phyloP scores from a whole-genome alignment of 768 basidiomycete genomes.

The Mycena vitilis region DNA sequence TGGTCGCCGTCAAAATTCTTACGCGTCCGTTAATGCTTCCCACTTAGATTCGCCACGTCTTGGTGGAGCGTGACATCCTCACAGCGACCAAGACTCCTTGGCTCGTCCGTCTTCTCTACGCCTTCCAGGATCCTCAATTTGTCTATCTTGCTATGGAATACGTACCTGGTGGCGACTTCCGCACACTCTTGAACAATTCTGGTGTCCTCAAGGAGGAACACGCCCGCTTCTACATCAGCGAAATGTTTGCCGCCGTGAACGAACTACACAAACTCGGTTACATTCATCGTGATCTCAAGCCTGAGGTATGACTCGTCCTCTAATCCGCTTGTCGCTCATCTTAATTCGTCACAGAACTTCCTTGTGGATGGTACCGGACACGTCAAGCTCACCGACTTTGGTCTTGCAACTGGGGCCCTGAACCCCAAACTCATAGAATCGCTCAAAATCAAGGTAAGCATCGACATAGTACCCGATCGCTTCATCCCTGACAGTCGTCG shows the following conservation, averaged over 20 bases:
- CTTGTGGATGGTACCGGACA: constrained; percentile 95
- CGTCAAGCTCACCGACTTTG: constrained; percentile 98
- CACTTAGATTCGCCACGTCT: constrained; percentile 90
- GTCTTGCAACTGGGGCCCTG: constrained; percentile 94
- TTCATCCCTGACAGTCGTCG: constrained; percentile 2
- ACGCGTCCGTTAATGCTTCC: constrained; percentile 19
- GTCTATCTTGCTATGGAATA: constrained; percentile 89
- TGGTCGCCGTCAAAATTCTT: constrained; percentile 5
- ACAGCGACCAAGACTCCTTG: constrained; percentile 98
- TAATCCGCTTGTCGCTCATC: not conserved
- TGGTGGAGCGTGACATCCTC: constrained; percentile 97
- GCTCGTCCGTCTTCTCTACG: constrained; percentile 94
- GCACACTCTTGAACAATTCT: constrained; percentile 96
- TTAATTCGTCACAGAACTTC: constrained; percentile 77
- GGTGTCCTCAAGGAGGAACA: constrained; percentile 98
- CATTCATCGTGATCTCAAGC: constrained; percentile 97
- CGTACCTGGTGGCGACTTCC: constrained; percentile 94
- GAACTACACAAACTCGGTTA: constrained; percentile 98
- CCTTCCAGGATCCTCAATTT: constrained; percentile 93
- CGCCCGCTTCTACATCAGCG: constrained; percentile 95
- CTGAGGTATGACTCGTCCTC: constrained; percentile 75
- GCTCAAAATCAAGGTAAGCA: constrained; percentile 85
- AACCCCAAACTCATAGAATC: constrained; percentile 96
- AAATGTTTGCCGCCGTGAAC: constrained; percentile 96
- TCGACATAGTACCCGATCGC: not conserved